phyloP scores from a whole-genome alignment of 2,329 filamentous ascomycete genomes.

The Blastomyces gilchristii region DNA sequence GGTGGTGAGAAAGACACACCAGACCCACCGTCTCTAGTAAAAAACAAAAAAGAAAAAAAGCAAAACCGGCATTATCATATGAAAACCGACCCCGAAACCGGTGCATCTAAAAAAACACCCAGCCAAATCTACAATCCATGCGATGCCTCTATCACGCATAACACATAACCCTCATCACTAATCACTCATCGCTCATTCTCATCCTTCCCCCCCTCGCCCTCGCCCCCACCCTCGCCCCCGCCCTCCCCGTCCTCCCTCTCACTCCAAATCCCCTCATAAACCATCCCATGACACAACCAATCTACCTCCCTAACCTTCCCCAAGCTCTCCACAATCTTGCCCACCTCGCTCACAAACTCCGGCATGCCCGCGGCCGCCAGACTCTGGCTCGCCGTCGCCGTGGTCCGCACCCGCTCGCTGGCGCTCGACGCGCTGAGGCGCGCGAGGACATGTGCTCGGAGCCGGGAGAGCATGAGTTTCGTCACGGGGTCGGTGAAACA shows the following conservation, averaged over 20 bases:
- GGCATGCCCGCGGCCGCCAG: slow-evolving; percentile 51
- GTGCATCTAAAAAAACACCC: too few relatives aligned
- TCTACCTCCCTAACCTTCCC: slow-evolving; percentile 50
- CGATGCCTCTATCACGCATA: not conserved
- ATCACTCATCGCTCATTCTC: not conserved
- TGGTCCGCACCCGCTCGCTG: slow-evolving; percentile 48
- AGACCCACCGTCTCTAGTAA: not conserved
- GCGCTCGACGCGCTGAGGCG: slow-evolving; percentile 51
- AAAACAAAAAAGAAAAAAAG: too few relatives aligned
- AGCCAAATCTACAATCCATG: too few relatives aligned
- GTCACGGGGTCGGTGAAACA: slow-evolving; percentile 51
- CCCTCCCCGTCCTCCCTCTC: slow-evolving; percentile 14
- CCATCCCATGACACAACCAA: slow-evolving; percentile 46
- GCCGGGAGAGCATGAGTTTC: slow-evolving; percentile 49
- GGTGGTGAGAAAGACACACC: too few relatives aligned
- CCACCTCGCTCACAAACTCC: slow-evolving; percentile 51
- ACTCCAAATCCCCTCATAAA: slow-evolving; percentile 45
- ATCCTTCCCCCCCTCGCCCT: not conserved
- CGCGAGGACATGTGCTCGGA: slow-evolving; percentile 45
- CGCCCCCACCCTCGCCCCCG: not conserved
- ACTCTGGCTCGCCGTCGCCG: slow-evolving; percentile 48
- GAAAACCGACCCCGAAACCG: not conserved
- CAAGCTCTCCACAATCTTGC: slow-evolving; percentile 49
- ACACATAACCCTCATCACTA: not conserved
- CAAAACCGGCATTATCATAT: not conserved